phyloP scores from a whole-genome alignment of 75 land plant species.

The Azolla pinnata region DNA sequence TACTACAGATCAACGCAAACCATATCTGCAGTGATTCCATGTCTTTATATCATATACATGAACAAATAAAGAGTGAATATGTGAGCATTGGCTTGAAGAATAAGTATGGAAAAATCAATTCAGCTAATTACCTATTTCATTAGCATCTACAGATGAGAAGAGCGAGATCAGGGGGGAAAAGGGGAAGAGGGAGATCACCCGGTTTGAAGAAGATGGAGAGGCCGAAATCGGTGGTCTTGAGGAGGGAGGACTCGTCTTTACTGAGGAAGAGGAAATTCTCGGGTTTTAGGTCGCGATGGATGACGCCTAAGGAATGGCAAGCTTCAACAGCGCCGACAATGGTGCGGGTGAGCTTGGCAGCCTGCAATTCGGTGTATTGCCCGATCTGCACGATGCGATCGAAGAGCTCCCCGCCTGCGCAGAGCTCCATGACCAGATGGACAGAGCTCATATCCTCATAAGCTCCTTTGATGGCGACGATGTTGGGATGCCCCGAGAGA shows the following conservation, averaged over 20 bases:
- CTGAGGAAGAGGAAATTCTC: constrained; percentile 69
- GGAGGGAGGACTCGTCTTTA: constrained; percentile 48
- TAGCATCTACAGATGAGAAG: too few species aligned
- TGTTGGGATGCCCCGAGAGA: constrained; percentile 71
- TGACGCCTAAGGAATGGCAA: constrained; percentile 75
- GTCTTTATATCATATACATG: too few species aligned
- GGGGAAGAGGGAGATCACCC: constrained; percentile 23
- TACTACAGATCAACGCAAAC: too few species aligned
- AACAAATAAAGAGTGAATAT: too few species aligned
- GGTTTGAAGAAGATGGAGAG: constrained; percentile 86
- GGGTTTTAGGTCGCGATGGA: constrained; percentile 88
- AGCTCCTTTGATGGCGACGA: constrained; percentile 66
- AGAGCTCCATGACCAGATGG: constrained; percentile 83
- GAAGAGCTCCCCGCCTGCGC: constrained; percentile 86
- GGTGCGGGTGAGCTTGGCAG: constrained; percentile 50
- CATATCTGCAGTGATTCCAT: too few species aligned
- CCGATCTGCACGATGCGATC: constrained; percentile 78
- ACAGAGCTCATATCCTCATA: constrained; percentile 73
- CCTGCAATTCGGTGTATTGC: constrained; percentile 71
- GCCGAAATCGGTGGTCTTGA: constrained; percentile 88
- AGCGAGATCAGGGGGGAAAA: not conserved
- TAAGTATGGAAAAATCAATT: not conserved
- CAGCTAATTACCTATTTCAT: too few species aligned
- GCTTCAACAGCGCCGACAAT: constrained; percentile 71
- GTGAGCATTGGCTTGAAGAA: constrained; percentile 1